Evolutionary conservation across 2,329 filamentous ascomycete species (phyloP).

Genomic region (Decorospora gaudefroyi): DNA sequence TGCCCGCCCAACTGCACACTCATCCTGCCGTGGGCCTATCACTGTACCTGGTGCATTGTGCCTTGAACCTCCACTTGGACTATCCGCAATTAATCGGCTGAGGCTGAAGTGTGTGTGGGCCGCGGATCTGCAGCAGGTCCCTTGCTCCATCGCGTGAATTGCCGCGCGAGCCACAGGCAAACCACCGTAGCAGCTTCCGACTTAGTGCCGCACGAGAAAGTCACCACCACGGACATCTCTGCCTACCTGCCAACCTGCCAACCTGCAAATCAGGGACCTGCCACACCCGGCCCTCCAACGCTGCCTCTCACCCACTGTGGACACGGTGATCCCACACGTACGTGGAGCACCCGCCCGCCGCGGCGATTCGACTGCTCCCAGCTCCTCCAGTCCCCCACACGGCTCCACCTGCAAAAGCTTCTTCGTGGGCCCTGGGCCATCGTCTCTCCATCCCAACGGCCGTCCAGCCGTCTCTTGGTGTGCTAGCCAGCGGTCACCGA

Average conservation of each 20-base stretch:
- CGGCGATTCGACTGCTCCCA: slow-evolving; percentile 34
- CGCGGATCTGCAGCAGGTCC: slow-evolving; percentile 43
- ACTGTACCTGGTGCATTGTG: slow-evolving; percentile 42
- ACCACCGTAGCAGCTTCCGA: slow-evolving; percentile 24
- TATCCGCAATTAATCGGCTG: slow-evolving; percentile 42
- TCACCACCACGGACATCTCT: slow-evolving; percentile 23
- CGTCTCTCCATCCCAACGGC: slow-evolving; percentile 32
- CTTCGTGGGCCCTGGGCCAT: slow-evolving; percentile 36
- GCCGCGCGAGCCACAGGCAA: slow-evolving; percentile 39
- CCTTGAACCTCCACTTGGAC: slow-evolving; percentile 42
- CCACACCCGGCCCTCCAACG: slow-evolving; percentile 17
- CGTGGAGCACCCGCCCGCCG: slow-evolving; percentile 25
- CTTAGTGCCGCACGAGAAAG: slow-evolving; percentile 20
- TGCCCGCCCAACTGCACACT: slow-evolving; percentile 20
- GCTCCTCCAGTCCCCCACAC: slow-evolving; percentile 39
- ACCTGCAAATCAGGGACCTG: slow-evolving; percentile 22
- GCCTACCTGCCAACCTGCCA: no score
- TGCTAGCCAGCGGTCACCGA: slow-evolving; percentile 32
- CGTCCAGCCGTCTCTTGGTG: slow-evolving; percentile 32
- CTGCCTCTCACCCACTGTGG: slow-evolving; percentile 23
- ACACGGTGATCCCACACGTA: slow-evolving; percentile 25
- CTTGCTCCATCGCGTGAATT: slow-evolving; percentile 42
- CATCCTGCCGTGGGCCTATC: slow-evolving; percentile 34
- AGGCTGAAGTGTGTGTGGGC: slow-evolving; percentile 45
- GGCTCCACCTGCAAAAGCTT: slow-evolving; percentile 43